Percentiles rank a stretch among this genome's conserved stretches.
phyloP scores from a whole-genome alignment of 495 filamentous ascomycete genomes.

The Tuber melanosporum region DNA sequence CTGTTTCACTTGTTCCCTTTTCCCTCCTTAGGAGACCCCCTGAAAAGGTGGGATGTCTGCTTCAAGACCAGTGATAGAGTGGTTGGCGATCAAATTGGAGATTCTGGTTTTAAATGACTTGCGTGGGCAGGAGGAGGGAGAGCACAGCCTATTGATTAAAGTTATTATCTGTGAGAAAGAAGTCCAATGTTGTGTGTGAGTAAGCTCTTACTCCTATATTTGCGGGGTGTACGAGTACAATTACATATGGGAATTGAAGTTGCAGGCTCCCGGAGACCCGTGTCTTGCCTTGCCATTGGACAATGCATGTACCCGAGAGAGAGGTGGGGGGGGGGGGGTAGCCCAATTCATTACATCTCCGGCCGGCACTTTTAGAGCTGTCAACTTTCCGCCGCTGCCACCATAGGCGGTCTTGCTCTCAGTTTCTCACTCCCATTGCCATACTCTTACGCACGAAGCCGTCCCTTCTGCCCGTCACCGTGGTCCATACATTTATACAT shows the following conservation, averaged over 20 bases:
- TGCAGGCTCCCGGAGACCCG: constrained; percentile 33
- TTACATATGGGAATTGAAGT: constrained; percentile 28
- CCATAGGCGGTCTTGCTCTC: constrained; percentile 19
- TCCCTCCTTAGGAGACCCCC: neutral
- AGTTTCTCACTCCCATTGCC: neutral
- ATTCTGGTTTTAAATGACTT: constrained; percentile 1
- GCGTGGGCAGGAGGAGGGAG: constrained; percentile 12
- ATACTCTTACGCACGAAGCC: constrained; percentile 6
- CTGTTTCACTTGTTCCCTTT: constrained; percentile 13
- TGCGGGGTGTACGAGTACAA: constrained; percentile 20
- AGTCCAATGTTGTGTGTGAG: constrained; percentile 35
- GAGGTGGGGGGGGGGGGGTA: constrained; percentile 23
- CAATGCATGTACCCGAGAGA: constrained; percentile 33
- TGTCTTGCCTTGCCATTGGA: constrained; percentile 28
- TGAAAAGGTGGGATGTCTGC: constrained; percentile 28
- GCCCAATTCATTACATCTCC: constrained; percentile 17
- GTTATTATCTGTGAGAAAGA: constrained; percentile 33
- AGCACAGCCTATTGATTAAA: constrained; percentile 36
- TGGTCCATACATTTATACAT: constrained; percentile 12
- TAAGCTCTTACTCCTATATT: constrained; percentile 37
- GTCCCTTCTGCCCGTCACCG: constrained; percentile 24
- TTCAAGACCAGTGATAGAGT: constrained; percentile 28
- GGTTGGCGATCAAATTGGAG: constrained; percentile 9
- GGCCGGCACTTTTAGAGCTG: constrained; percentile 31
- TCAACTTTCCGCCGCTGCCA: constrained; percentile 26